These are phyloP conservation scores for Euphorbia celastroides DNA, from an alignment of 441 rosid genomes.

Conservation along the genomic window DNA sequence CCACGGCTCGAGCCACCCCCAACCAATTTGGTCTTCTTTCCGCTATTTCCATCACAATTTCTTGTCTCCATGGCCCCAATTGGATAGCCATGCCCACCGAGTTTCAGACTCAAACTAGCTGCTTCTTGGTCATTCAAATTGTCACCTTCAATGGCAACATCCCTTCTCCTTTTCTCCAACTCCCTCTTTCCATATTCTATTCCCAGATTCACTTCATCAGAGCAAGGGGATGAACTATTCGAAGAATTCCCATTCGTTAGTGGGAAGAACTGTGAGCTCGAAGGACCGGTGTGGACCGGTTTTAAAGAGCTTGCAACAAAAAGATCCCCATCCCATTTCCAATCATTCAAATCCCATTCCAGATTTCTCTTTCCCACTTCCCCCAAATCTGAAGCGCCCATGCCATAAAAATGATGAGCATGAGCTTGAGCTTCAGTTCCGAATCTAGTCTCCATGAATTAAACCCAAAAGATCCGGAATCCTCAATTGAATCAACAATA, in stretches of 20 bases:
- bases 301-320: conserved; percentile 69
- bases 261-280: conserved; percentile 55
- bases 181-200: conserved; percentile 46
- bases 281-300: conserved; percentile 33
- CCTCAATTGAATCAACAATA: conserved; percentile 14
- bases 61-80: conserved; percentile 34
- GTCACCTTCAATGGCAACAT: conserved; percentile 47
- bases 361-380: conserved; percentile 57
- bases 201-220: conserved; percentile 66
- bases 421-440: conserved; percentile 50
- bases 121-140: conserved; percentile 36
- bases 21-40: conserved; percentile 63
- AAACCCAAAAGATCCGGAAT: conserved; percentile 25
- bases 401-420: conserved; percentile 45
- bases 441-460: conserved; percentile 69
- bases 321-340: conserved; percentile 99
- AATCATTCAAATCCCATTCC: conserved; percentile 92
- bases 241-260: conserved; percentile 48
- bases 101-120: conserved; percentile 55
- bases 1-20: conserved; percentile 57
- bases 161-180: conserved; percentile 79
- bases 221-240: conserved; percentile 69
- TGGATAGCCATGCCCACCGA: conserved; percentile 55
- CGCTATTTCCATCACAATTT: conserved; percentile 46
- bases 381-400: conserved; percentile 36